These are phyloP conservation scores for Aspergillus proliferans DNA, from an alignment of 2,329 filamentous ascomycete genomes.

Conservation along the genomic window DNA sequence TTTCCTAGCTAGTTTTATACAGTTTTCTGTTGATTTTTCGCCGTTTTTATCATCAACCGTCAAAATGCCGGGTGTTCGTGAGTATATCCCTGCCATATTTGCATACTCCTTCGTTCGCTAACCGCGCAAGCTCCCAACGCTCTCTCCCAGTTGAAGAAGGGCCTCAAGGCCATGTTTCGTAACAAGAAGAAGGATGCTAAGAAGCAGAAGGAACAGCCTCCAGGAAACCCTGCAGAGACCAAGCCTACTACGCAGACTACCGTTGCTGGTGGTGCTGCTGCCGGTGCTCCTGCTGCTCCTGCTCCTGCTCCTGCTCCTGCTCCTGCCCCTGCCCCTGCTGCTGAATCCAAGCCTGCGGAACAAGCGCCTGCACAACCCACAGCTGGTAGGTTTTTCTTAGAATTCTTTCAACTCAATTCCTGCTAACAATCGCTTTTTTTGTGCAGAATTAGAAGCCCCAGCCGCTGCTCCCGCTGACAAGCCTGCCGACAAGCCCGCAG, in stretches of 20 bases:
- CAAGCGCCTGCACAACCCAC: constrained; percentile 9
- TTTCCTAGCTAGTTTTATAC: no score
- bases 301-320: neutral
- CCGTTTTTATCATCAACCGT: neutral
- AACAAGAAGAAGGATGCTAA: constrained; percentile 23
- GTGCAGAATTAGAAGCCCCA: neutral
- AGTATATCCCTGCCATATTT: constrained; percentile 10
- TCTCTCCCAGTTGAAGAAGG: constrained; percentile 27
- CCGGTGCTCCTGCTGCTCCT: constrained; percentile 1
- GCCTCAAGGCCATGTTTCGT: constrained; percentile 26
- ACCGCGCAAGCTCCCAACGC: constrained; percentile 22
- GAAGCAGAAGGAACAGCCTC: constrained; percentile 7
- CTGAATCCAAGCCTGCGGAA: constrained; percentile 1
- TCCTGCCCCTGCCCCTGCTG: neutral
- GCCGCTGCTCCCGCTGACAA: neutral
- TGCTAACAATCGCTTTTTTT: neutral
- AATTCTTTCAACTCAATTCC: neutral
- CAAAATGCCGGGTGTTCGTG: constrained; percentile 31
- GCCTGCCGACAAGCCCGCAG: constrained; percentile 9
- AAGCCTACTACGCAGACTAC: neutral
- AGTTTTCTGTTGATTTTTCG: no score
- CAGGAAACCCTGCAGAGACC: constrained; percentile 7
- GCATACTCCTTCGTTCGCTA: neutral
- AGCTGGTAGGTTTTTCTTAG: constrained; percentile 9
- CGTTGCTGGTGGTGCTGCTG: constrained; percentile 5